phyloP scores from a whole-genome alignment of 1,139 yeast species.

The Debaryomyces udenii region DNA sequence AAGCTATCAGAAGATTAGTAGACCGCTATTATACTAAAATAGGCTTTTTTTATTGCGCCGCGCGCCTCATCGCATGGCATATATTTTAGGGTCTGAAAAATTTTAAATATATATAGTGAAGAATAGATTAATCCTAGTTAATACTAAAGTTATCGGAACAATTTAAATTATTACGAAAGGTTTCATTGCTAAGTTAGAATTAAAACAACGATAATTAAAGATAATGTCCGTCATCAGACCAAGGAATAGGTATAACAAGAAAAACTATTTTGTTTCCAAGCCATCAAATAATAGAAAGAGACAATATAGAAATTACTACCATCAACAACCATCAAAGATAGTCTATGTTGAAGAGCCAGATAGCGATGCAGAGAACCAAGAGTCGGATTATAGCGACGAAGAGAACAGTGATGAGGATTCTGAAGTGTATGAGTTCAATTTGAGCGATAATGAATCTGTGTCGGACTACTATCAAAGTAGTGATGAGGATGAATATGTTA shows the following conservation, averaged over 20 bases:
- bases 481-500: constrained; percentile 14
- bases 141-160: neutral
- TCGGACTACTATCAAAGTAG: constrained; percentile 11
- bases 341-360: constrained; percentile 49
- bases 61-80: constrained; percentile 11
- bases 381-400: constrained; percentile 12
- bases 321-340: constrained; percentile 36
- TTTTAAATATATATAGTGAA: constrained; percentile 5
- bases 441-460: constrained; percentile 18
- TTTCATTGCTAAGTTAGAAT: neutral
- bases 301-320: constrained; percentile 36
- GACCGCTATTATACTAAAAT: constrained; percentile 1
- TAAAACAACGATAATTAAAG: neutral
- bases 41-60: constrained; percentile 10
- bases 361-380: constrained; percentile 25
- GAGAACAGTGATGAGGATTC: constrained; percentile 23
- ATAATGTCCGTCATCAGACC: constrained; percentile 18
- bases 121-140: neutral
- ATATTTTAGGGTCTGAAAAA: constrained; percentile 7
- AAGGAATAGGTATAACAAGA: constrained; percentile 17
- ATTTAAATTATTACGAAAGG: neutral
- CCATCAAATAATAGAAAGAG: constrained; percentile 23
- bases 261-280: constrained; percentile 21
- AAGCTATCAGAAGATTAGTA: constrained; percentile 3
- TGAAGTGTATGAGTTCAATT: constrained; percentile 29